These are phyloP conservation scores for Dendrobium nobile DNA, from an alignment of 106 monocot genomes.

Conservation along the genomic window DNA sequence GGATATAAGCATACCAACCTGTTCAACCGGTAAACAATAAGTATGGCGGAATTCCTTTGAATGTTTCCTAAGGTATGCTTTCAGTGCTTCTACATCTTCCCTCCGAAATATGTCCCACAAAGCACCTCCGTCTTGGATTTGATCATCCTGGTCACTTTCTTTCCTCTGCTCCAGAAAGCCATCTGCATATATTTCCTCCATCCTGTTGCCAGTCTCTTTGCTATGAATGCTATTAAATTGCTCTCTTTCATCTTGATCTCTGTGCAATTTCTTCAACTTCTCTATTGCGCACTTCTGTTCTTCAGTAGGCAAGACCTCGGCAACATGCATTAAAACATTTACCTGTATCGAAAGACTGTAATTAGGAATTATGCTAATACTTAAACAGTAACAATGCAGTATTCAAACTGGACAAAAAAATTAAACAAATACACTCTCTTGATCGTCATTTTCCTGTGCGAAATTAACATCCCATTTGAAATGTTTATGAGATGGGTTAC, in stretches of 20 bases:
- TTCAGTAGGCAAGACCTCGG: conserved; percentile 27
- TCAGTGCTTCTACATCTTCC: conserved; percentile 20
- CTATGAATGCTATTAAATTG: not conserved
- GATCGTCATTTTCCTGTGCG: not conserved
- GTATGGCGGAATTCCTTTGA: conserved; percentile 32
- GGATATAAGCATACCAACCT: conserved; percentile 1
- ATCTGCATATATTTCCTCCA: not conserved
- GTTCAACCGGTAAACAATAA: conserved; percentile 17
- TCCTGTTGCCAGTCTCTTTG: not conserved
- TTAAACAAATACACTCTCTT: not conserved
- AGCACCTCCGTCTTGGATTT: conserved; percentile 25
- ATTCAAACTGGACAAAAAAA: not conserved
- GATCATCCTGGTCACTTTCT: not conserved
- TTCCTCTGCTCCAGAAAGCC: not conserved
- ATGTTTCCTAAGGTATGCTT: conserved; percentile 26
- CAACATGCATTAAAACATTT: conserved; percentile 65
- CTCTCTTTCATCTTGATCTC: conserved; percentile 42
- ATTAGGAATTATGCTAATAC: not conserved
- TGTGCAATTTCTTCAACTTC: conserved; percentile 45
- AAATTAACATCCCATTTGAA: not conserved
- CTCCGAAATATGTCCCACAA: conserved; percentile 41
- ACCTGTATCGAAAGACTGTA: conserved; percentile 20
- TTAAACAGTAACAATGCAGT: not conserved
- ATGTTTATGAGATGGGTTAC: too few relatives aligned
- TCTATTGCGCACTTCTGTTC: conserved; percentile 33